Evolutionary conservation across 1,284 basidiomycete species (phyloP).

Genomic region (Blastosporella zonata): DNA sequence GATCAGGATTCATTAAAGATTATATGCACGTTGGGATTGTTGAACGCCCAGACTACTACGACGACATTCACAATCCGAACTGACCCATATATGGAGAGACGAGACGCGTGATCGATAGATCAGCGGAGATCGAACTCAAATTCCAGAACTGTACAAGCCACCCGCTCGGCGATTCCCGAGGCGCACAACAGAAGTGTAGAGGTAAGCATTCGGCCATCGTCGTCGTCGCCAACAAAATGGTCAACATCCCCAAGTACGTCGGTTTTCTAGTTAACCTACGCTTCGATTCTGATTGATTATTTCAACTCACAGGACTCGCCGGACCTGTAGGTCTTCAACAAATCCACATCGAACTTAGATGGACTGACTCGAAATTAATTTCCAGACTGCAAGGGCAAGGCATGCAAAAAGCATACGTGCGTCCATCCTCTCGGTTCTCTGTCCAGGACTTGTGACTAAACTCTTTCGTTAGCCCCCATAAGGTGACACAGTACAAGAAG

Average conservation of each 20-base stretch:
- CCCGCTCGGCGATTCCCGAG: conserved; percentile 19
- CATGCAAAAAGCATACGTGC: conserved; percentile 98
- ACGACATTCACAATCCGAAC: conserved; percentile 28
- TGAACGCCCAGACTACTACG: conserved; percentile 8
- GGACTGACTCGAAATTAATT: conserved; percentile 8
- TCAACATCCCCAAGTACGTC: conserved; percentile 88
- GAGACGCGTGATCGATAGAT: not conserved
- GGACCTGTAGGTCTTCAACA: conserved; percentile 65
- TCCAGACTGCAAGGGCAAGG: conserved; percentile 95
- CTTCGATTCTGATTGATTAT: conserved; percentile 26
- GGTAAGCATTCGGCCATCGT: conserved; percentile 23
- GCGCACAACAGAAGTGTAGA: conserved; percentile 16
- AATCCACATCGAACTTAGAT: not conserved
- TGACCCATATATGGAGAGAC: conserved; percentile 12
- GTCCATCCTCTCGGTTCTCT: conserved; percentile 28
- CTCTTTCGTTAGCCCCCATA: conserved; percentile 68
- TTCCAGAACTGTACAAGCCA: conserved; percentile 20
- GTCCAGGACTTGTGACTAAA: not conserved
- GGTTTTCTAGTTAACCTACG: conserved; percentile 7
- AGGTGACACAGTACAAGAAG: conserved; percentile 99
- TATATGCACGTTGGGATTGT: conserved; percentile 15
- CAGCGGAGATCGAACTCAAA: conserved; percentile 18
- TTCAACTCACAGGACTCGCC: conserved; percentile 59
- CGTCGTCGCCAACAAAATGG: conserved; percentile 62
- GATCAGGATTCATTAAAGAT: conserved; percentile 11